Evolutionary conservation across 2,329 filamentous ascomycete genomes (phyloP).

Genomic region (Fusarium anthophilum): DNA sequence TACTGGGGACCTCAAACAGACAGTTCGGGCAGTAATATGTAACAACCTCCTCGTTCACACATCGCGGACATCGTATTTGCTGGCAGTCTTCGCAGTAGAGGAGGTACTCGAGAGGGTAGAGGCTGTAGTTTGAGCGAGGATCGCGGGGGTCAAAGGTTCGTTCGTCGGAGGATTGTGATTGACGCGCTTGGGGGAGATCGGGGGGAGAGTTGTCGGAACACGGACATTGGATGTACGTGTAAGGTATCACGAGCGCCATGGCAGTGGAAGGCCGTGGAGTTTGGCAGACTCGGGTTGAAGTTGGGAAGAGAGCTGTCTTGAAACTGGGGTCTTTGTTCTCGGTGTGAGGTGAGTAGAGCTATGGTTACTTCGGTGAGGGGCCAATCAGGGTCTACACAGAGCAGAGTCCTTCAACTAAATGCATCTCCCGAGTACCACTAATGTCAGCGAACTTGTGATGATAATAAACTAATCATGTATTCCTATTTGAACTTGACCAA

Average conservation of each 20-base stretch:
- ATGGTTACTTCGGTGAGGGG: constrained; percentile 8
- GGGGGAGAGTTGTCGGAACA: constrained; percentile 61
- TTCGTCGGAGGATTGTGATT: constrained; percentile 63
- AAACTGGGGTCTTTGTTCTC: constrained; percentile 24
- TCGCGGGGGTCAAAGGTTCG: constrained; percentile 86
- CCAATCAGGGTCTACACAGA: constrained; percentile 16
- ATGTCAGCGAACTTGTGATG: too few species aligned
- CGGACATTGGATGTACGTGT: constrained; percentile 74
- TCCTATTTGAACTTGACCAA: not conserved
- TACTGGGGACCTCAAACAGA: constrained; percentile 94
- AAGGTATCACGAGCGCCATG: constrained; percentile 66
- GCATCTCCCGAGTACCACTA: not conserved
- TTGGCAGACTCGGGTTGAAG: constrained; percentile 23
- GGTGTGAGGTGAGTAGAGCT: constrained; percentile 26
- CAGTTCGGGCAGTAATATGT: constrained; percentile 97
- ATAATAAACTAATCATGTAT: not conserved
- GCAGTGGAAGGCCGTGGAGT: constrained; percentile 23
- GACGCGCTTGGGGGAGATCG: constrained; percentile 46
- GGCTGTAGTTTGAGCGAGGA: constrained; percentile 85
- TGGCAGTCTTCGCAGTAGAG: constrained; percentile 98
- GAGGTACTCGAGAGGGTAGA: constrained; percentile 92
- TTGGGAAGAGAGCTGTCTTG: constrained; percentile 32
- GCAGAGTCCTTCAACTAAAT: not conserved
- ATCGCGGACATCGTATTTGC: constrained; percentile 92
- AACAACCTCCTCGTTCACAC: constrained; percentile 91